Evolutionary conservation across 1,284 basidiomycete species (phyloP), one percentile per base, ranked within the genome.

Genomic region (Cerioporus squamosus): DNA sequence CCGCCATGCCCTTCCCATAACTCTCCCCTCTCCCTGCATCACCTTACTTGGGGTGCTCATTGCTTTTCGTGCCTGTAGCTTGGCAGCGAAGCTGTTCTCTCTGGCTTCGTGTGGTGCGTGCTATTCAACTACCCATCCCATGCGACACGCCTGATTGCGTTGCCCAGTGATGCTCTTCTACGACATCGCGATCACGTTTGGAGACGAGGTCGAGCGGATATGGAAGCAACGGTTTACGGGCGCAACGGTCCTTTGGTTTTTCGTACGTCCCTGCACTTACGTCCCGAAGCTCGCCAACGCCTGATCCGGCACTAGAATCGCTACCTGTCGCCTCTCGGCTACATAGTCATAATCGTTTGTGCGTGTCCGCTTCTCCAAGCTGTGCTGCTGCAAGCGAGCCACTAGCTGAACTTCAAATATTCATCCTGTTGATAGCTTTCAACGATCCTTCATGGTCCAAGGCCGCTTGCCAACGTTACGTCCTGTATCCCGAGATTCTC

Each of bases 141-240:
- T 36, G 18, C 20, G n/a, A 38, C 38, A 45, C 53, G 53, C 57
- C 33, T 52, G n/a, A 44, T 51, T 44, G 36, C 51, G 44, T 4
- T 38, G n/a, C 45, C 22, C 44, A 70, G 68, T 70, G 23, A 70
- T 70, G 68, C 53, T 70, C 18, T 68, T 70, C 58, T 70, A 70
- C 53, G 68, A 70, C 63, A 70, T 70, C 22, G 60, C 59, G 14
- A 57, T 70, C 47, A 70, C 68, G 7, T 70, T 70, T 48, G 68
- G 68, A 44, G 68, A 70, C 51, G 68, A 70, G 53, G 68, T 70
- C 23, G 68, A 70, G 54, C 67, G 65, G 61, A 70, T 70, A 36
- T 70, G 68, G 68, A 67, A 66, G 55, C 68, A 70, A 53, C 65
- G 66, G 31, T 66, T 70, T 47, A 68, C 68, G 15, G 67, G 68